These are phyloP conservation scores for Dipteronia dyeriana DNA, from an alignment of 345 rosid species.

Conservation along the genomic window DNA sequence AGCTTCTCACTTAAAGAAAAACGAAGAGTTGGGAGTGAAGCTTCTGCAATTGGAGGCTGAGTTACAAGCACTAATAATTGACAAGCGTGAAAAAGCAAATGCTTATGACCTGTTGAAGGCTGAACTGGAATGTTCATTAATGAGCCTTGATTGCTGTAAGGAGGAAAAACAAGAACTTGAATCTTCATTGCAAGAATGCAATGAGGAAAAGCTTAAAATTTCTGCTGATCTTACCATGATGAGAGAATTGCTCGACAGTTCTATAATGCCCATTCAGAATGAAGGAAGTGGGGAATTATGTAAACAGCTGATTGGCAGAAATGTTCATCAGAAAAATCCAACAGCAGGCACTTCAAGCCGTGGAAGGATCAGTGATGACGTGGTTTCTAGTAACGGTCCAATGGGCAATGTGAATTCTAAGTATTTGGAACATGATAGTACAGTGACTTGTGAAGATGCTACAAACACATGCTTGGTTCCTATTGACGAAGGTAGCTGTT, in stretches of 20 bases:
- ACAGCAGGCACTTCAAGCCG: slow-evolving; percentile 18
- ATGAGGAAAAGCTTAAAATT: slow-evolving; percentile 57
- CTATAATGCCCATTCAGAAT: slow-evolving; percentile 31
- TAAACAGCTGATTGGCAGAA: slow-evolving; percentile 19
- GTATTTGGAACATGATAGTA: slow-evolving; percentile 25
- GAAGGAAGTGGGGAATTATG: slow-evolving; percentile 33
- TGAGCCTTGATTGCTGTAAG: slow-evolving; percentile 96
- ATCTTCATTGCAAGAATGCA: slow-evolving; percentile 59
- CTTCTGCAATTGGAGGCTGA: slow-evolving; percentile 75
- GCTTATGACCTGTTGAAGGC: slow-evolving; percentile 86
- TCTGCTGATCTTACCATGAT: slow-evolving; percentile 52
- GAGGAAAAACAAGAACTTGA: slow-evolving; percentile 90
- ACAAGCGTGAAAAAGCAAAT: slow-evolving; percentile 75
- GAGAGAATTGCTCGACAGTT: slow-evolving; percentile 48
- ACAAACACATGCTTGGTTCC: slow-evolving; percentile 28
- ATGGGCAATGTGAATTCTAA: slow-evolving; percentile 3
- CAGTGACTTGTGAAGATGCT: slow-evolving; percentile 31
- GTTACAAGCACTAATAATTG: slow-evolving; percentile 56
- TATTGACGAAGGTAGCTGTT: slow-evolving; percentile 24
- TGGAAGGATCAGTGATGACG: slow-evolving; percentile 8
- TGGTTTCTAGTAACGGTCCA: slow-evolving; percentile 23
- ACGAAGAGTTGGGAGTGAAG: slow-evolving; percentile 72
- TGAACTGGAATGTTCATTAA: slow-evolving; percentile 85
- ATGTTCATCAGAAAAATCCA: slow-evolving; percentile 15
- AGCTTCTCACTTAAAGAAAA: slow-evolving; percentile 74